Base-by-base conservation (phyloP, 305 asterid genomes). In the Fraxinus latifolia region DNA sequence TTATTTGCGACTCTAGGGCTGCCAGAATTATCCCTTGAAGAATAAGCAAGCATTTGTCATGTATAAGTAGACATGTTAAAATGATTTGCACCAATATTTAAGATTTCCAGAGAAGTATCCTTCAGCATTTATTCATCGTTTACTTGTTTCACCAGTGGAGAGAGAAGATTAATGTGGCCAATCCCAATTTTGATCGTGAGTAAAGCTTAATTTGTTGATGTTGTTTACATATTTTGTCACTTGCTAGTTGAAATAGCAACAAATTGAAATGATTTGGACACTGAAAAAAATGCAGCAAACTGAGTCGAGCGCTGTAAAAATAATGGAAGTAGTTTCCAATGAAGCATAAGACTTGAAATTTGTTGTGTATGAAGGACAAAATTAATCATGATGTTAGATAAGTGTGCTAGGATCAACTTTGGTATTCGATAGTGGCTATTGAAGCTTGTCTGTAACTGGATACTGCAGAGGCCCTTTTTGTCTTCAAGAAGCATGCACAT, bases 381-480 rank as follows among this genome's bases (percentile, higher is more conserved):
- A 55, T 55, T 65, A 11, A 23, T 65, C 73, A 65, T 65, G 7
- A 65, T 65, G 73, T 25, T 65, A 65, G n/a, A 65, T 14, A 15
- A 65, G n/a, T 14, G 33, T 25, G 34, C 73, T 9, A 12, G 0
- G 73, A 65, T 27, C 73, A 65, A 55, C 34, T 25, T 65, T 65
- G 33, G 14, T 23, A 65, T 65, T 65, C 8, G n/a, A 23, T 25
- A 65, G 34, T 65, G 73, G 73, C 15, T 23, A 65, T 65, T 23
- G 33, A 65, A 58, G 33, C 32, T 65, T 65, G 15, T 1, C 33
- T 7, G 73, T 25, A 21, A 65, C 33, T 65, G 34, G 73, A 23
- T 58, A 31, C 79, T 83, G 80, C 77, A 70, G 33, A 83, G 42
- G 31, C 36, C 58, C 7, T 33, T 53, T 83, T 23, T 37, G n/a